phyloP scores from a whole-genome alignment of 2,329 filamentous ascomycete species.

The Fusarium austroafricanum region DNA sequence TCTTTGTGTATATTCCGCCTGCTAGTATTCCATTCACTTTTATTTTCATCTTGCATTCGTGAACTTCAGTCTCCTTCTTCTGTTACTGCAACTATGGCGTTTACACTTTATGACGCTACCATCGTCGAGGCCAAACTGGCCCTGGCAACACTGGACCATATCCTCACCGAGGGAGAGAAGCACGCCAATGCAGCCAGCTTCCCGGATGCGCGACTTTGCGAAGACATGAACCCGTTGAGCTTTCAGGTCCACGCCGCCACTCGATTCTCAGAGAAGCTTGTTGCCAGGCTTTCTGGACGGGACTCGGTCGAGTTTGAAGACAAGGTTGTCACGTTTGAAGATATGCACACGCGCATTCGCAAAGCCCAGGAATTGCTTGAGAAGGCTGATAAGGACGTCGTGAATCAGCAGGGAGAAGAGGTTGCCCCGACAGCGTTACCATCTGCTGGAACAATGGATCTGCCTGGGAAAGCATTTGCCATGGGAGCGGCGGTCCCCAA shows the following conservation, averaged over 20 bases:
- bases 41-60: background rate
- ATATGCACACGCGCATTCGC: slow-evolving; percentile 48
- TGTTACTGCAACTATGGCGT: slow-evolving; percentile 29
- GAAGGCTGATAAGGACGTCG: slow-evolving; percentile 49
- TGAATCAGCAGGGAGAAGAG: slow-evolving; percentile 46
- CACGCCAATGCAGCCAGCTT: slow-evolving; percentile 46
- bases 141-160: slow-evolving; percentile 43
- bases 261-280: slow-evolving; percentile 41
- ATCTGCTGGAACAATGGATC: slow-evolving; percentile 30
- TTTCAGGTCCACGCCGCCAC: slow-evolving; percentile 51
- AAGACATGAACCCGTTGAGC: slow-evolving; percentile 54
- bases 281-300: slow-evolving; percentile 47
- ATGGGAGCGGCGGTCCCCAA: slow-evolving; percentile 63
- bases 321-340: slow-evolving; percentile 46
- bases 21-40: background rate
- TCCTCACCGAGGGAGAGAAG: slow-evolving; percentile 49
- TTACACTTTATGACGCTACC: slow-evolving; percentile 50
- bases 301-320: slow-evolving; percentile 40
- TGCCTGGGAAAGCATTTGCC: slow-evolving; percentile 55
- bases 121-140: slow-evolving; percentile 44
- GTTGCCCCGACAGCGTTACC: slow-evolving; percentile 40
- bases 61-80: background rate
- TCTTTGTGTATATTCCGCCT: background rate
- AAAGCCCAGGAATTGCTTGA: slow-evolving; percentile 41
- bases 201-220: slow-evolving; percentile 46